phyloP scores from a whole-genome alignment of 169 alveolate species.

The Haemoproteus tartakovskyi region DNA sequence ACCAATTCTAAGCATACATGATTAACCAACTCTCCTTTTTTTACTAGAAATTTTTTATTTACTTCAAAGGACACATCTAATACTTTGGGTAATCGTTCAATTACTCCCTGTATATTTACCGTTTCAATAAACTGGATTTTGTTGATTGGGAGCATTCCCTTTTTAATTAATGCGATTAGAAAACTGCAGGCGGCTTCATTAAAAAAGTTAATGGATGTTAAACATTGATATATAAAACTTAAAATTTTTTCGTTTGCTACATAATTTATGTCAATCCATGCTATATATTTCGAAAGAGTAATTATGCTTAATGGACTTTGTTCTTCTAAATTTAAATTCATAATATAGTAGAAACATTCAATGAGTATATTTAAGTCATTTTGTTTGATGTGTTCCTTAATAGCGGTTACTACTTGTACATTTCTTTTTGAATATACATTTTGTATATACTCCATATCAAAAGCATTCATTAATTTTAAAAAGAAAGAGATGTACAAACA shows the following conservation, averaged over 20 bases:
- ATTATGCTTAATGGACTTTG: slow-evolving; percentile 9
- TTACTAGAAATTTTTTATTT: slow-evolving; percentile 36
- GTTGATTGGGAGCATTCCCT: slow-evolving; percentile 51
- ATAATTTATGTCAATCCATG: slow-evolving; percentile 60
- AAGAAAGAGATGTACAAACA: slow-evolving; percentile 19
- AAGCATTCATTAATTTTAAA: slow-evolving; percentile 40
- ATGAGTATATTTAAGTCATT: slow-evolving; percentile 38
- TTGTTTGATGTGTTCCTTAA: slow-evolving; percentile 48
- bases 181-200: slow-evolving; percentile 23
- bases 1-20: slow-evolving; percentile 33
- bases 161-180: slow-evolving; percentile 21
- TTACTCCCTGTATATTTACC: slow-evolving; percentile 12
- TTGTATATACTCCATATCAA: slow-evolving; percentile 53
- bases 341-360: slow-evolving; percentile 53
- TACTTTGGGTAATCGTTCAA: slow-evolving; percentile 16
- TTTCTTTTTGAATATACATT: slow-evolving; percentile 25
- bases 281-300: slow-evolving; percentile 42
- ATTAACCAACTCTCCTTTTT: slow-evolving; percentile 50
- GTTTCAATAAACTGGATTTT: slow-evolving; percentile 59
- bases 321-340: slow-evolving; percentile 25
- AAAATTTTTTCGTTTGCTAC: slow-evolving; percentile 47
- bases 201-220: slow-evolving; percentile 10
- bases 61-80: slow-evolving; percentile 11
- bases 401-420: slow-evolving; percentile 16
- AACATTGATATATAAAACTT: slow-evolving; percentile 9